Evolutionary conservation across 176 grass and related monocot species (phyloP), one percentile per base, ranked within the genome.

Genomic region (Thinopyrum elongatum): DNA sequence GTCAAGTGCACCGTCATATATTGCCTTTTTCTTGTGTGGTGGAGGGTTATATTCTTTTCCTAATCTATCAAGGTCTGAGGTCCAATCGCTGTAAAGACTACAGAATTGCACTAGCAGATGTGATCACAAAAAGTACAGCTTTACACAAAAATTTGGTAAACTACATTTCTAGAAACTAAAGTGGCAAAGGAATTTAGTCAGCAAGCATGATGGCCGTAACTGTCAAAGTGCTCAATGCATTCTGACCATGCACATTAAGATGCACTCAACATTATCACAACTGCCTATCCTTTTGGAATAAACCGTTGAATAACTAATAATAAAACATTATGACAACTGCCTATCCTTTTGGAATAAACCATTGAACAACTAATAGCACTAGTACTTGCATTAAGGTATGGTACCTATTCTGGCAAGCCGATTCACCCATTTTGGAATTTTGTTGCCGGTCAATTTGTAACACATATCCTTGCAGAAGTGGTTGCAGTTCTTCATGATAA

Each of bases 381-480:
- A 88, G 38, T 59, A 16, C 10, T 80, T 61, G 26, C 35, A 67
- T 82, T 75, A 88, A 76, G 36, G 2, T 75, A 29, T 31, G 3
- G 55, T 98, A 98, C 96, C 96, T 90, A 98, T 94, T 87, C 91
- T 91, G 41, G 96, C 96, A 13, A 98, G 96, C 10, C 96, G 88
- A 75, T 98, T 98, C 23, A 98, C 96, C 96, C 96, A 95, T 84
- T 91, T 95, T 49, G 96, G 93, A 74, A 98, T 94, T 82, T 77
- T 83, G 59, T 82, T 95, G 3, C 96, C 90, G 4, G 96, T 98
- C 84, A 98, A 86, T 85, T 98, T 98, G 81, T 76, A 89, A 82
- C 94, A 95, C 81, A 95, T 91, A 79, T 98, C 96, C 78, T 95
- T 94, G 86, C 96, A 98, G 14, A 98, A 98, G 73, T 98, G 96